Conservation (phyloP, 305 asterid genomes). For the Solanum chacoense region DNA sequence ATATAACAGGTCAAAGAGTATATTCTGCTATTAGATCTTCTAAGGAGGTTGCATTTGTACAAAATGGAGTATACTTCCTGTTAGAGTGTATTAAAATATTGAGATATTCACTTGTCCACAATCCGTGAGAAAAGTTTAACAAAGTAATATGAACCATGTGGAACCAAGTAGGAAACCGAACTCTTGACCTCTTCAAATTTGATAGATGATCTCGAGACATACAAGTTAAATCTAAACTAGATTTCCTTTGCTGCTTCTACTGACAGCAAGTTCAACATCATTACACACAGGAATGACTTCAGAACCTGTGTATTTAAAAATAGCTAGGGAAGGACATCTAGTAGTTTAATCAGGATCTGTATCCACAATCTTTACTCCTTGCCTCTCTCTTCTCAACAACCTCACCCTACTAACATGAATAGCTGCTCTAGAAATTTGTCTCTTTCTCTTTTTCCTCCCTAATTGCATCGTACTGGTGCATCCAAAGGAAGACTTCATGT, state of each 20-base stretch:
- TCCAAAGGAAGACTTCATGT: conserved; percentile 15
- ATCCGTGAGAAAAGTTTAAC: not conserved
- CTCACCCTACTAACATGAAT: conserved; percentile 46
- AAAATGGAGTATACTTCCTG: not conserved
- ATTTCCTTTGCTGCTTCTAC: not conserved
- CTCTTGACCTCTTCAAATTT: not conserved
- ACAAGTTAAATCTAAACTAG: not conserved
- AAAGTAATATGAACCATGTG: not conserved
- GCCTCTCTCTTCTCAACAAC: conserved; percentile 40
- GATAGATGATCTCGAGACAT: not conserved
- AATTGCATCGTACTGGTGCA: not conserved
- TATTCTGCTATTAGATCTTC: not conserved
- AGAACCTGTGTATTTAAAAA: not conserved
- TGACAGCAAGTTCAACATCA: not conserved
- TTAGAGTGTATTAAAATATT: not conserved
- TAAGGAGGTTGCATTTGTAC: not conserved
- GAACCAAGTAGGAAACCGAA: not conserved
- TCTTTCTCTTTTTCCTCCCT: conserved; percentile 34
- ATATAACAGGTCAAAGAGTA: not conserved
- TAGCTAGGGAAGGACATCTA: not conserved
- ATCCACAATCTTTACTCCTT: conserved; percentile 43
- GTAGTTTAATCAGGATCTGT: conserved; percentile 8
- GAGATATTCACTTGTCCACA: not conserved
- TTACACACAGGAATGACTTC: not conserved
- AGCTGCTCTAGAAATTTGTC: conserved; percentile 21